Percentiles rank a stretch among this genome's conserved stretches.
phyloP scores from a whole-genome alignment of 176 grass and related monocot species.

The Musa troglodytarum region DNA sequence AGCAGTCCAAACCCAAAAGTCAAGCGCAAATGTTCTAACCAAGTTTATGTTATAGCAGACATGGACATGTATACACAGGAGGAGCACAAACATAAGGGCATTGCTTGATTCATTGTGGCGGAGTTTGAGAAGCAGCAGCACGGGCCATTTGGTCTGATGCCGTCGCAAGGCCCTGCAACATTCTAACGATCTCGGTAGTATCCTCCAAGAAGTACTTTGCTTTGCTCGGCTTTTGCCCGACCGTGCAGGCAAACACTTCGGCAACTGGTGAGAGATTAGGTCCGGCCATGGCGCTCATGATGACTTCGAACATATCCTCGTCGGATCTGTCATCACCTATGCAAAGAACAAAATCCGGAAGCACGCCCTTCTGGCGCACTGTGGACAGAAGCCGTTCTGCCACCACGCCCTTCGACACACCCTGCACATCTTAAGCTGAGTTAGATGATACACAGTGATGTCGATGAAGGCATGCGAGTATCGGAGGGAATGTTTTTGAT shows the following conservation, averaged over 20 bases:
- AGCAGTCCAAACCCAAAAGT: too few relatives aligned
- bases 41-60: neutral
- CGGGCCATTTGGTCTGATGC: constrained; percentile 26
- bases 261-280: constrained; percentile 33
- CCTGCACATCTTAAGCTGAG: constrained; percentile 13
- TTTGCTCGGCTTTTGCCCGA: constrained; percentile 53
- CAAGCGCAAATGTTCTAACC: too few relatives aligned
- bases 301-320: constrained; percentile 51
- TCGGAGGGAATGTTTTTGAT: neutral
- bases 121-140: neutral
- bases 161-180: constrained; percentile 36
- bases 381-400: constrained; percentile 32
- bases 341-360: constrained; percentile 44
- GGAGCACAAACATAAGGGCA: neutral
- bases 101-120: neutral
- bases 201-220: constrained; percentile 57
- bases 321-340: constrained; percentile 47
- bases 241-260: constrained; percentile 48
- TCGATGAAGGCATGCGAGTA: too few relatives aligned
- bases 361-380: constrained; percentile 13
- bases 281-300: constrained; percentile 19
- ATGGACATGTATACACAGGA: neutral
- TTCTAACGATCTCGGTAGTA: constrained; percentile 35
- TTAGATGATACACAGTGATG: neutral
- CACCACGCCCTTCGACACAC: constrained; percentile 42